phyloP scores from a whole-genome alignment of 192 early-diverging fungal species.

The Rhizoclosmatium globosum region DNA sequence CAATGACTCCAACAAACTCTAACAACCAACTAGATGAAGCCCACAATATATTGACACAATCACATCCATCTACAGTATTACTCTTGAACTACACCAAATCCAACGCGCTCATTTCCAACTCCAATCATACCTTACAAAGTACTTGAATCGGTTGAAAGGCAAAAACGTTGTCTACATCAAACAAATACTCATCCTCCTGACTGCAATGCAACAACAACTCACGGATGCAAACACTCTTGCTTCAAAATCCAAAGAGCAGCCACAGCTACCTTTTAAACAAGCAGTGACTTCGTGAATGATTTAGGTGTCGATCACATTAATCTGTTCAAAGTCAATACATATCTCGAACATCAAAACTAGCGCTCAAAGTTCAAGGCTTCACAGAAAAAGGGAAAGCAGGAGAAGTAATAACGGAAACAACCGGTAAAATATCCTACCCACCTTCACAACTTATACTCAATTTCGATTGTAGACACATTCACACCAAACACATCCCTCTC shows the following conservation, averaged over 20 bases:
- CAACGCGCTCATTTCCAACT: slow-evolving; percentile 64
- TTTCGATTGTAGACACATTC: slow-evolving; percentile 3
- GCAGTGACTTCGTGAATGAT: slow-evolving; percentile 69
- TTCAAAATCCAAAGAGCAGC: slow-evolving; percentile 23
- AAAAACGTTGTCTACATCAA: slow-evolving; percentile 80
- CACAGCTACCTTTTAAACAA: background rate
- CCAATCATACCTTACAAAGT: slow-evolving; percentile 71
- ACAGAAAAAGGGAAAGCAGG: slow-evolving; percentile 3
- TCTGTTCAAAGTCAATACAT: slow-evolving; percentile 77
- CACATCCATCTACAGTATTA: slow-evolving; percentile 71
- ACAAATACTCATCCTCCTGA: slow-evolving; percentile 72
- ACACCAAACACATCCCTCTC: slow-evolving; percentile 39
- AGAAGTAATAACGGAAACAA: background rate
- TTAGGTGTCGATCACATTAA: slow-evolving; percentile 82
- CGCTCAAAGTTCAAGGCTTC: slow-evolving; percentile 58
- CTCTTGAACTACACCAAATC: slow-evolving; percentile 52
- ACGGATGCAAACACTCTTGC: slow-evolving; percentile 28
- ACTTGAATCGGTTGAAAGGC: slow-evolving; percentile 72
- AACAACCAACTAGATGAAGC: slow-evolving; percentile 50
- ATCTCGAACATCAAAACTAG: slow-evolving; percentile 75
- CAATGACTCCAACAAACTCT: background rate
- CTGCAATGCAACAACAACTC: slow-evolving; percentile 55
- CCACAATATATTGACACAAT: slow-evolving; percentile 73
- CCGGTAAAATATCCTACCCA: no score
- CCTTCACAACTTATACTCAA: no score